A percentile compares a stretch with the other conserved stretches of the same genome.
Evolutionary conservation across 1,284 basidiomycete genomes (phyloP).

Genomic region (Fomitiporia mediterranea): DNA sequence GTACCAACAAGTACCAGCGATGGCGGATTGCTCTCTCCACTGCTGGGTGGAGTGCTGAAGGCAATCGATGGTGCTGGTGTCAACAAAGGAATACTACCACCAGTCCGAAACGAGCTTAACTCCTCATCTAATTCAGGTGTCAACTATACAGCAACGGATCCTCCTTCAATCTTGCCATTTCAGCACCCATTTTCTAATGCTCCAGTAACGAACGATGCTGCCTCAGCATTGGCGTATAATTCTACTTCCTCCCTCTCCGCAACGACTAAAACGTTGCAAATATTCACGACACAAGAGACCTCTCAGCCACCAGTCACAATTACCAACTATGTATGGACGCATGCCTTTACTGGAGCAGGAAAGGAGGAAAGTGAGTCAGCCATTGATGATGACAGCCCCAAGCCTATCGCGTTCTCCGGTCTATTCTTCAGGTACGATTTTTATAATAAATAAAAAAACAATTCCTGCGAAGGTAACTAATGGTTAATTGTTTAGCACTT

Average conservation of each 20-base stretch:
- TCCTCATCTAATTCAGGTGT: neutral
- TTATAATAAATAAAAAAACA: too few species aligned
- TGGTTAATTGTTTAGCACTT: conserved; percentile 58
- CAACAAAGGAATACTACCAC: neutral
- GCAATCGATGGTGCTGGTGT: neutral
- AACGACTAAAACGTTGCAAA: neutral
- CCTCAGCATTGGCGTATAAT: neutral
- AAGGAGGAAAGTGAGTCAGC: neutral
- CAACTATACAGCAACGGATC: neutral
- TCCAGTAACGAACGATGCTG: neutral
- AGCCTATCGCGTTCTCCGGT: conserved; percentile 51
- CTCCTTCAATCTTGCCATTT: conserved; percentile 1
- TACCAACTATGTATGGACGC: conserved; percentile 9
- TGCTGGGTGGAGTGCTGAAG: conserved; percentile 6
- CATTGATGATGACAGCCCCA: conserved; percentile 1
- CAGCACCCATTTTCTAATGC: neutral
- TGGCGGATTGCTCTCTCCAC: conserved; percentile 7
- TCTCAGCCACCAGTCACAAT: conserved; percentile 12
- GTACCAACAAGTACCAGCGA: conserved; percentile 9
- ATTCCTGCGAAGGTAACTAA: conserved; percentile 1
- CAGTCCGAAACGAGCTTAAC: neutral
- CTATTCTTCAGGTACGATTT: conserved; percentile 69
- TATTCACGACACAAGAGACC: neutral
- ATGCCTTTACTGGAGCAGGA: neutral
- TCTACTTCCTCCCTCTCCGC: neutral